Percentiles rank a stretch among this genome's conserved stretches.
These are phyloP conservation scores for Elsinoe arachidis DNA, from an alignment of 2,329 filamentous ascomycete genomes.

Conservation along the genomic window DNA sequence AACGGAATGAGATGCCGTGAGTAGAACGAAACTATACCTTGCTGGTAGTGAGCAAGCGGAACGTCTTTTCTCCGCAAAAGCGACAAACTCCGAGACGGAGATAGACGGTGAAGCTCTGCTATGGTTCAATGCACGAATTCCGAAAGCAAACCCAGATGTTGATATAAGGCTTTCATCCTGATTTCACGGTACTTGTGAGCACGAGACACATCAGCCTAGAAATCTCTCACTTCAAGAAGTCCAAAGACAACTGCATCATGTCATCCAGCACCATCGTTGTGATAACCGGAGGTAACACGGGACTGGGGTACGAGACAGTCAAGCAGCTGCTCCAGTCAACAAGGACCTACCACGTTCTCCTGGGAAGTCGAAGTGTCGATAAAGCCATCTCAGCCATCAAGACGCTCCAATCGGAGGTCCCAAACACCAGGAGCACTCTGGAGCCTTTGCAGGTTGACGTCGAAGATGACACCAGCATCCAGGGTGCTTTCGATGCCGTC, in stretches of 20 bases:
- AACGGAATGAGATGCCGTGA: too few relatives aligned
- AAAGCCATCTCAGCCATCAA: conserved; percentile 45
- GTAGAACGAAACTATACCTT: too few relatives aligned
- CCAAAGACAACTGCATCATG: not conserved
- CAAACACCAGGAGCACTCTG: conserved; percentile 35
- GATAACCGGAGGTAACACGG: conserved; percentile 50
- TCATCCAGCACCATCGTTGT: conserved; percentile 30
- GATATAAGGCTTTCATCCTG: not conserved
- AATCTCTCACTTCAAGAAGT: not conserved
- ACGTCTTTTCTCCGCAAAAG: not conserved
- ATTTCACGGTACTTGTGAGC: too few relatives aligned
- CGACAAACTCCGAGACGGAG: too few relatives aligned
- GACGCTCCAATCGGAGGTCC: conserved; percentile 33
- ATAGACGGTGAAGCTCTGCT: too few relatives aligned
- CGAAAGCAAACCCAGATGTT: too few relatives aligned
- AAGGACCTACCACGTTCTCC: conserved; percentile 45
- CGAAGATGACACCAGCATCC: conserved; percentile 44
- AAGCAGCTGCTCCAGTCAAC: conserved; percentile 44
- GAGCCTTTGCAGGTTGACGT: conserved; percentile 47
- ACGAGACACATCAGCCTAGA: not conserved
- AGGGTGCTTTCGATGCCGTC: conserved; percentile 37
- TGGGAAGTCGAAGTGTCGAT: conserved; percentile 45
- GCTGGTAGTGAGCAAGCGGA: not conserved
- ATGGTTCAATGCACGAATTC: too few relatives aligned
- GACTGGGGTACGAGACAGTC: conserved; percentile 51